A percentile compares a stretch with the other conserved stretches of the same genome.
phyloP scores from a whole-genome alignment of 441 rosid genomes.

The Rhodomyrtus psidioides region DNA sequence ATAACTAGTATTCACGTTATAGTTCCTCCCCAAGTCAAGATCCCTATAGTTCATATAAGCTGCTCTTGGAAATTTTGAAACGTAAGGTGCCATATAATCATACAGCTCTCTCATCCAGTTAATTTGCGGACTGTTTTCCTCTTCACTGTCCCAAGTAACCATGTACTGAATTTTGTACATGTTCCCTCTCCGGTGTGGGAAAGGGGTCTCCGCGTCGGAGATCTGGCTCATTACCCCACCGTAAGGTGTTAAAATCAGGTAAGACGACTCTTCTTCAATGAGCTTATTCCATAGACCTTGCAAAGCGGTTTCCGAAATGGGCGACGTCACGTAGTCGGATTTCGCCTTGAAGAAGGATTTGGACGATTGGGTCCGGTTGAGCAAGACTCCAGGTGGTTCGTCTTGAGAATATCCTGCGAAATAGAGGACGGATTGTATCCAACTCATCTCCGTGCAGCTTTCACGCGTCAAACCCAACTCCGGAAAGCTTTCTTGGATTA shows the following conservation, averaged over 20 bases:
- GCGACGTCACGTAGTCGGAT: neutral
- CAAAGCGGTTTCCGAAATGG: neutral
- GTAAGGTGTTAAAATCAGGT: neutral
- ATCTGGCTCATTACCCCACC: neutral
- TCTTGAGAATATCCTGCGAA: neutral
- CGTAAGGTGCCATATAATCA: neutral
- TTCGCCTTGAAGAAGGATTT: neutral
- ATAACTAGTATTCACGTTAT: conserved; percentile 6
- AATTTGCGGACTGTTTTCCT: neutral
- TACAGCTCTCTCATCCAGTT: neutral
- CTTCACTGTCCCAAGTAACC: neutral
- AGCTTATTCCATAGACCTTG: neutral
- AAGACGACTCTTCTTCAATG: neutral
- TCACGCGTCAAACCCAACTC: neutral
- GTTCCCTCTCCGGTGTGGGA: neutral
- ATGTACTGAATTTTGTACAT: neutral
- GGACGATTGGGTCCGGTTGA: neutral
- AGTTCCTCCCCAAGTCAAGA: neutral
- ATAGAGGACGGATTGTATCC: neutral
- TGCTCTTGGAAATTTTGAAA: neutral
- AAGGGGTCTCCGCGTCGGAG: neutral
- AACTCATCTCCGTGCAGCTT: neutral
- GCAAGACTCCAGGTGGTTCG: neutral
- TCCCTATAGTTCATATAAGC: neutral
- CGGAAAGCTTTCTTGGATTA: neutral